phyloP scores from a whole-genome alignment of 192 early-diverging fungal genomes.

The Cetraspora pellucida region DNA sequence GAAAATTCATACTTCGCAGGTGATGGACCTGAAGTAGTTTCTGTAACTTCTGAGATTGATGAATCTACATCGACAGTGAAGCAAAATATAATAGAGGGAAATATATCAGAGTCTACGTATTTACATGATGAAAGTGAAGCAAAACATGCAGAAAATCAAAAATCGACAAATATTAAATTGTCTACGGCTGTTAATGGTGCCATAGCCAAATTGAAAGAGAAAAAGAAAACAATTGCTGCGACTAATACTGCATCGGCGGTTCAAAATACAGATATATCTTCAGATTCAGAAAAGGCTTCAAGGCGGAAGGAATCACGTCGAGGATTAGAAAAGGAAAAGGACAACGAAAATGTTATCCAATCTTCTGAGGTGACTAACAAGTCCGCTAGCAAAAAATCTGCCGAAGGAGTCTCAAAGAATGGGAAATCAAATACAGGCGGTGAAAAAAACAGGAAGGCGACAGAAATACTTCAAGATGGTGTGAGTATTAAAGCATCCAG shows the following conservation, averaged over 20 bases:
- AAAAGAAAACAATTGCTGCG: conserved; percentile 36
- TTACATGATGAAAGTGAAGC: conserved; percentile 38
- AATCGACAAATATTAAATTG: conserved; percentile 37
- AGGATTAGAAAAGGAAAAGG: conserved; percentile 36
- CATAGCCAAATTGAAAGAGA: conserved; percentile 51
- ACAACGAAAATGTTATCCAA: conserved; percentile 23
- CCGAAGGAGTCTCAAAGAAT: conserved; percentile 4
- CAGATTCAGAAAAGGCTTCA: conserved; percentile 28
- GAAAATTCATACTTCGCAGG: not conserved
- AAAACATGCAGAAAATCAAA: conserved; percentile 31
- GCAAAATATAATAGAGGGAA: not conserved
- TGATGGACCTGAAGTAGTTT: not conserved
- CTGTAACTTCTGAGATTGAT: conserved; percentile 29
- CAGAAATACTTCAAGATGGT: not conserved
- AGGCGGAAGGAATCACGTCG: conserved; percentile 9
- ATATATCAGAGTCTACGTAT: not conserved
- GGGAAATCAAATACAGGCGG: not conserved
- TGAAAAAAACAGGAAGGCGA: conserved; percentile 10
- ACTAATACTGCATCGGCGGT: conserved; percentile 3
- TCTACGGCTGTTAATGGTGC: conserved; percentile 46
- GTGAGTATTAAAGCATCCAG: not conserved
- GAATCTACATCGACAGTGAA: conserved; percentile 31
- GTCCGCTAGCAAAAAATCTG: conserved; percentile 11
- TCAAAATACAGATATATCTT: conserved; percentile 3
- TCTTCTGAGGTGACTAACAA: not conserved